A percentile compares a stretch with the other conserved stretches of the same genome.
These are phyloP conservation scores for Lolium rigidum DNA, from an alignment of 176 grass and related monocot species.

Conservation along the genomic window DNA sequence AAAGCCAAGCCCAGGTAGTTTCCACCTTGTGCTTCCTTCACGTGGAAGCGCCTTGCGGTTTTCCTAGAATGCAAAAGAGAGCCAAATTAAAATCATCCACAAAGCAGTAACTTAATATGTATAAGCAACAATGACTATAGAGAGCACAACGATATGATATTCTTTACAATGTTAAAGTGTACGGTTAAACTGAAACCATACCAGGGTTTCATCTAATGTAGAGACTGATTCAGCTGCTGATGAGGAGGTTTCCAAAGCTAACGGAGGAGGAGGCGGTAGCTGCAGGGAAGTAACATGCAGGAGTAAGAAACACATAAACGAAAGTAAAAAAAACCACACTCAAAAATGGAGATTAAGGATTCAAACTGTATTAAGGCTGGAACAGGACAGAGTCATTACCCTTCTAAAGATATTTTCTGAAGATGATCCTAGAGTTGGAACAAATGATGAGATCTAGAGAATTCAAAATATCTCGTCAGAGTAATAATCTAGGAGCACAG, in stretches of 20 bases:
- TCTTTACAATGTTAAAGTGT: not conserved
- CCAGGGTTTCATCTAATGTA: not conserved
- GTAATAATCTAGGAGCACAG: not conserved
- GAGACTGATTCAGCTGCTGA: not conserved
- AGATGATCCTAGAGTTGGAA: constrained; percentile 6
- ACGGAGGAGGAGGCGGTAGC: not conserved
- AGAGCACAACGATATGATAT: not conserved
- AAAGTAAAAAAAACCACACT: not conserved
- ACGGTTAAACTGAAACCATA: not conserved
- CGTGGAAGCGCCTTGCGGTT: not conserved
- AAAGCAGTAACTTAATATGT: not conserved
- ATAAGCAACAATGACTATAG: not conserved
- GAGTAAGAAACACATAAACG: not conserved
- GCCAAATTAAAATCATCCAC: not conserved
- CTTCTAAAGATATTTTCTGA: constrained; percentile 19
- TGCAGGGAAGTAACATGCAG: constrained; percentile 15
- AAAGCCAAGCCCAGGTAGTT: constrained; percentile 28
- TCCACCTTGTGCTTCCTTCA: not conserved
- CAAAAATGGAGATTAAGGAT: not conserved
- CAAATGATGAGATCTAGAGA: constrained; percentile 34
- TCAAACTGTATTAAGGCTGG: not conserved
- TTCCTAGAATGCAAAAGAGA: constrained; percentile 13
- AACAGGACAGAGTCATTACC: not conserved
- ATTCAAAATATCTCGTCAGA: constrained; percentile 15
- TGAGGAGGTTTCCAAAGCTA: not conserved